Base-by-base conservation (phyloP, 2,329 filamentous ascomycete species). In the Trematosphaeria pertusa region DNA sequence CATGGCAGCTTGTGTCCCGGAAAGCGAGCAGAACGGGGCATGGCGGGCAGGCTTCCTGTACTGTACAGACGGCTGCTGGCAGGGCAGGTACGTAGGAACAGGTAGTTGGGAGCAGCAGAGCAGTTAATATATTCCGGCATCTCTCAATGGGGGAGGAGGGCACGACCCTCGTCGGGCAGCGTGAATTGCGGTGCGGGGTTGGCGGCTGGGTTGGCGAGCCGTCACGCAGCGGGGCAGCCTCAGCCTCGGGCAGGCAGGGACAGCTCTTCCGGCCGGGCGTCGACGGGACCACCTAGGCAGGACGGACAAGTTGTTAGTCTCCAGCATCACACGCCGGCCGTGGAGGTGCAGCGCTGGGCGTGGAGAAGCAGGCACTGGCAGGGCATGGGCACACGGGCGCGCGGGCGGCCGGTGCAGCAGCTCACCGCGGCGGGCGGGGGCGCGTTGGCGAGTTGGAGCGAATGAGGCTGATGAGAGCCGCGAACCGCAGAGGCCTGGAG, bases 81-180 rank as follows among this genome's bases (percentile, higher is more conserved):
- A 39, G 37, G 21, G 35, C 28, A 36, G 46, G 35, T 48, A 48
- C 37, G 32, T 47, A 15, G 24, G 33, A 42, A 41, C 34, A 37
- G 45, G 38, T 33, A 37, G 18, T 19, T 26, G 20, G 19, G 22
- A 7, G 31, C 9, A 18, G 30, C 12, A 30, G 26, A 22, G 37
- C 24, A 43, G 33, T 50, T 51, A 54, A 51, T 54, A 26, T 54
- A 51, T 44, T 28, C 30, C 5, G 32, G 18, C 44, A 36, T 24
- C 34, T 24, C 37, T 41, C 36, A 30, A 19, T 51, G 37, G 33
- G 45, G 38, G 11, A 20, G 14, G 24, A 12, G 38, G 8, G 9
- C 9, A 32, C 12, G 38, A n/a, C 26, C 26, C 24, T 24, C 28
- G 38, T n/a, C 8, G 24, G 24, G 7, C 24, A 12, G 24, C 8